Conservation (phyloP, 495 filamentous ascomycete genomes). For the Penicillium desertorum region DNA sequence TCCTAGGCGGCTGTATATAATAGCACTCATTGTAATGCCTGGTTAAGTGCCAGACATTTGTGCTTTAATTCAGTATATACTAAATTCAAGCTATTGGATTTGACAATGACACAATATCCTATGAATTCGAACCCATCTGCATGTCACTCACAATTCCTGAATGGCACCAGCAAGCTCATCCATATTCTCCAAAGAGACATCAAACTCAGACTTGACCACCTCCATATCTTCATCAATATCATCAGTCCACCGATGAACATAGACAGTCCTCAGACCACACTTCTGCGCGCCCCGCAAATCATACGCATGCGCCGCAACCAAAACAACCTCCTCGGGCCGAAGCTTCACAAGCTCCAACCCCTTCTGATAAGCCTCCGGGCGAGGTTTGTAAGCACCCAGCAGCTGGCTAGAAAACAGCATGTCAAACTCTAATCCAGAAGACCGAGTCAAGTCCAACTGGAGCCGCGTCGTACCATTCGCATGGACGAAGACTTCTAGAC, state of each 20-base stretch:
- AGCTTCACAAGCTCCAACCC: constrained; percentile 44
- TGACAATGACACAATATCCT: neutral
- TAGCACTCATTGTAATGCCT: too few species aligned
- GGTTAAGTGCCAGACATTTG: too few species aligned
- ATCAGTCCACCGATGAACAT: constrained; percentile 55
- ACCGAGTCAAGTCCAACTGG: constrained; percentile 51
- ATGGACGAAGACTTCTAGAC: constrained; percentile 44
- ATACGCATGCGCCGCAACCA: constrained; percentile 57
- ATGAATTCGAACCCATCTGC: neutral
- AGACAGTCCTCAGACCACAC: constrained; percentile 50
- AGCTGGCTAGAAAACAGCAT: constrained; percentile 54
- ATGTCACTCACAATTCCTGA: constrained; percentile 5
- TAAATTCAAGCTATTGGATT: too few species aligned
- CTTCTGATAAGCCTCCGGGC: constrained; percentile 44
- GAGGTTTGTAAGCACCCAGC: constrained; percentile 50
- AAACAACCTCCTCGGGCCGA: constrained; percentile 47
- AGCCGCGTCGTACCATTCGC: constrained; percentile 57
- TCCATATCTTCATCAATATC: constrained; percentile 53
- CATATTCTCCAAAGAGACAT: constrained; percentile 49
- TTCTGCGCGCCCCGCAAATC: constrained; percentile 48
- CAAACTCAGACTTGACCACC: constrained; percentile 41
- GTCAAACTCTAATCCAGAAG: constrained; percentile 50
- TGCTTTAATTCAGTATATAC: too few species aligned
- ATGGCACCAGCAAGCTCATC: constrained; percentile 25
- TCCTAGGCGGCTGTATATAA: too few species aligned